Evolutionary conservation across 805 yeast species (phyloP), one percentile per base, ranked within the genome.

Genomic region (Candida hungchunana): DNA sequence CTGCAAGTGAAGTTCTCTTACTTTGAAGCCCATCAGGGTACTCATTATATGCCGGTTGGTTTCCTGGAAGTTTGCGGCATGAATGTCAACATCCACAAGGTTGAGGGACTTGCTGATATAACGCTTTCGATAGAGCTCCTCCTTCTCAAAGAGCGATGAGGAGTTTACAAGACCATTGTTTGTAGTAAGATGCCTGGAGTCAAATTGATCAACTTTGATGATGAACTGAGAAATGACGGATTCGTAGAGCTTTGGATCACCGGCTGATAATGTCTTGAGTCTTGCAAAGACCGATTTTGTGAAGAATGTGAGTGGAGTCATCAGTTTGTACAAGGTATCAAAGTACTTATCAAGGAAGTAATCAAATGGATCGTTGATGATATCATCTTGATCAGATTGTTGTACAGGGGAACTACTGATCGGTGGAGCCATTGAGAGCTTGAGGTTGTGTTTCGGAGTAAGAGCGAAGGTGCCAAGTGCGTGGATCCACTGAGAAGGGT

Each of bases 1-100:
- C 47, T 77, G 82, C 21, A 77, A 49, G 42, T 75, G 79, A 1
- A 78, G 71, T 43, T 77, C 82, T 23, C 81, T 57, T 3, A 71
- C 60, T 43, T 75, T 77, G 39, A 76, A 57, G 25, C 67, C 64
- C 25, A 60, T 51, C 3, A 63, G 48, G 1, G 70, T 40, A 12
- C 56, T 62, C 1, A 47, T 48, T 1, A 59, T 26, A 7, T 50
- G 44, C 18, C 58, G 58, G 29, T 59, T 55, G 4, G 51, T 49
- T 18, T 49, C 51, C n/a, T 40, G 38, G 18, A 48, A 48, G 37
- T 53, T 36, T 15, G 42, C 17, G 10, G 51, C 48, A 13, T 47
- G 42, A 9, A 56, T 40, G 17, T 48, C 51, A 23, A 53, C 51
- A 19, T 50, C 52, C 7, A 51, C 36, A 17, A 63, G 30, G 15